Percentiles rank a stretch among this genome's conserved stretches.
phyloP scores from a whole-genome alignment of 768 basidiomycete species.

The Candolleomyces efflorescens region DNA sequence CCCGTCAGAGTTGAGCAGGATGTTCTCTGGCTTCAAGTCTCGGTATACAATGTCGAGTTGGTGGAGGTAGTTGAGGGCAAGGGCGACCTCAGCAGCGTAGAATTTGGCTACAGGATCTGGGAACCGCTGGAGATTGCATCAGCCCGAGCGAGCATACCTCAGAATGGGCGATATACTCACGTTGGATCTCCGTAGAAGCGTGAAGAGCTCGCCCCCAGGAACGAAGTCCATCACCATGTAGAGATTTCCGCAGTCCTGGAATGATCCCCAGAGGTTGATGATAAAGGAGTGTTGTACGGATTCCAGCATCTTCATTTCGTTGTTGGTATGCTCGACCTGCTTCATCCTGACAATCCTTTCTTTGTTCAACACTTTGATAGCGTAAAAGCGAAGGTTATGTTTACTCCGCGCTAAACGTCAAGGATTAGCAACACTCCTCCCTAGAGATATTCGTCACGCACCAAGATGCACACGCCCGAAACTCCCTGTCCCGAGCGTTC shows the following conservation, averaged over 20 bases:
- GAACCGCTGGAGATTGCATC: conserved; percentile 59
- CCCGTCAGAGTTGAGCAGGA: conserved; percentile 88
- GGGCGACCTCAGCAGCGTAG: conserved; percentile 92
- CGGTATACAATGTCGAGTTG: conserved; percentile 88
- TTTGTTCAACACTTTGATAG: conserved; percentile 92
- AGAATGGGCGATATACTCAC: conserved; percentile 38
- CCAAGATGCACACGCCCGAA: conserved; percentile 96
- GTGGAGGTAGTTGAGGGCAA: conserved; percentile 91
- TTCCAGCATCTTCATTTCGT: conserved; percentile 84
- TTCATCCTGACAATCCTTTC: conserved; percentile 90
- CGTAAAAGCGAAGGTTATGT: conserved; percentile 94
- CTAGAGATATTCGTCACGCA: conserved; percentile 25
- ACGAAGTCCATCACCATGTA: conserved; percentile 99
- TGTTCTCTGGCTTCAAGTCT: conserved; percentile 97
- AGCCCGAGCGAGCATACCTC: conserved; percentile 11
- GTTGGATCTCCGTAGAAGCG: conserved; percentile 84
- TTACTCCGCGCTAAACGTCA: conserved; percentile 69
- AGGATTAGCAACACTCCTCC: conserved; percentile 9
- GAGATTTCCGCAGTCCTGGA: conserved; percentile 87
- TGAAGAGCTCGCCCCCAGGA: conserved; percentile 95
- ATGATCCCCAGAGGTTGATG: conserved; percentile 94
- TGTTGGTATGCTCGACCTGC: conserved; percentile 97
- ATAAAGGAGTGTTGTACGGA: conserved; percentile 90
- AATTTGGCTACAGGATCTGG: conserved; percentile 97
- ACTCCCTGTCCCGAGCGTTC: conserved; percentile 90